These are phyloP conservation scores for Xylariales sp. DNA, from an alignment of 2,329 filamentous ascomycete species.

Conservation along the genomic window DNA sequence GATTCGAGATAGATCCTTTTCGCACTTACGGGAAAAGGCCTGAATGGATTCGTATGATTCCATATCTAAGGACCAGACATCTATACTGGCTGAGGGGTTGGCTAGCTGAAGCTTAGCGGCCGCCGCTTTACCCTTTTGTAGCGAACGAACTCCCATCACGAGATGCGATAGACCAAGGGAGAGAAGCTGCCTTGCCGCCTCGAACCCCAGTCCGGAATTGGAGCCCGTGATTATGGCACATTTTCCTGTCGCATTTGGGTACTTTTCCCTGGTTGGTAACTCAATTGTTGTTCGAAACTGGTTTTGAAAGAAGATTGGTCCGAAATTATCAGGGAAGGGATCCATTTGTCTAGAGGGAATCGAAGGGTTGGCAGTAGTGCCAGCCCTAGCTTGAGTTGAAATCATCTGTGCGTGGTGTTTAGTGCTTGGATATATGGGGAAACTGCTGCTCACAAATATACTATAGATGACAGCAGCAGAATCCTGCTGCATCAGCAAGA, in stretches of 20 bases:
- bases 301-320: not conserved
- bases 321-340: not conserved
- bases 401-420: too few species aligned
- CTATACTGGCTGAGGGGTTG: not conserved
- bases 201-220: not conserved
- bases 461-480: too few species aligned
- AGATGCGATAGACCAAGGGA: not conserved
- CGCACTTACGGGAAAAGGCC: not conserved
- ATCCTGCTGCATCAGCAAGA: too few species aligned
- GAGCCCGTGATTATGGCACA: not conserved
- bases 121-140: not conserved
- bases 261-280: not conserved
- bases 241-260: not conserved
- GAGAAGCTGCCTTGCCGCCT: not conserved
- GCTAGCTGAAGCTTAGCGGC: not conserved
- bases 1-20: not conserved
- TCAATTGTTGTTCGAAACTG: not conserved
- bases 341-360: not conserved
- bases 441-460: too few species aligned
- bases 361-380: not conserved
- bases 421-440: too few species aligned
- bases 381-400: too few species aligned
- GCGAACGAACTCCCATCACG: not conserved
- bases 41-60: not conserved
- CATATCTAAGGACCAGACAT: not conserved